These are phyloP conservation scores for Ampelomyces quisqualis DNA, from an alignment of 2,329 filamentous ascomycete genomes.

Conservation along the genomic window DNA sequence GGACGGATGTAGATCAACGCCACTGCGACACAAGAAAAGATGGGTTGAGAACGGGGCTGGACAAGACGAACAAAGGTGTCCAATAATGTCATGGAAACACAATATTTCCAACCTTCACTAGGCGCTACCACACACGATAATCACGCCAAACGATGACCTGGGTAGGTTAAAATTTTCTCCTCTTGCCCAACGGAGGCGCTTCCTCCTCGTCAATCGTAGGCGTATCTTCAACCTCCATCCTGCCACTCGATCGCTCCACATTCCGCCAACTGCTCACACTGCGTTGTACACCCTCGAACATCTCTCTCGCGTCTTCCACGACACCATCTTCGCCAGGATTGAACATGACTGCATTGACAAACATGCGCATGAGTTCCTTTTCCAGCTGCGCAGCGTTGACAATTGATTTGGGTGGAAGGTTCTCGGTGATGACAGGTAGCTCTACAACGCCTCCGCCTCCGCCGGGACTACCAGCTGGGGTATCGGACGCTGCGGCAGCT, in stretches of 20 bases:
- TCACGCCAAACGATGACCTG: too few relatives aligned
- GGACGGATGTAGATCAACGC: too few relatives aligned
- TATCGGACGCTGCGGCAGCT: slow-evolving; percentile 51
- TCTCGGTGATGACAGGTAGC: slow-evolving; percentile 69
- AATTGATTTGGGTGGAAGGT: slow-evolving; percentile 83
- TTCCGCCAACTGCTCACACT: slow-evolving; percentile 73
- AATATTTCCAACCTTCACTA: not conserved
- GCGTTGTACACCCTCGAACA: slow-evolving; percentile 85
- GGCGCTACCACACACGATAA: not conserved
- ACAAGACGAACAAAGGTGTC: slow-evolving; percentile 1
- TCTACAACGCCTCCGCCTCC: slow-evolving; percentile 50
- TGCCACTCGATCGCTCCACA: slow-evolving; percentile 55
- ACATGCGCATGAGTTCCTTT: slow-evolving; percentile 93
- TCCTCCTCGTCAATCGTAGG: slow-evolving; percentile 31
- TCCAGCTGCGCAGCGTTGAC: slow-evolving; percentile 92
- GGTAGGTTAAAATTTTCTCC: slow-evolving; percentile 32
- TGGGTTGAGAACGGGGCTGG: too few relatives aligned
- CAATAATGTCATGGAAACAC: slow-evolving; percentile 2
- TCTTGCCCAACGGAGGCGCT: slow-evolving; percentile 24
- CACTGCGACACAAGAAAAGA: too few relatives aligned
- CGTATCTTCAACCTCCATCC: slow-evolving; percentile 35
- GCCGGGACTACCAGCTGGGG: slow-evolving; percentile 61
- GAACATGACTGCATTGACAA: slow-evolving; percentile 98
- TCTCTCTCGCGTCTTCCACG: slow-evolving; percentile 82
- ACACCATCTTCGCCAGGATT: slow-evolving; percentile 89